These are phyloP conservation scores for Kwoniella sp. DNA, from an alignment of 768 basidiomycete genomes.

Conservation along the genomic window DNA sequence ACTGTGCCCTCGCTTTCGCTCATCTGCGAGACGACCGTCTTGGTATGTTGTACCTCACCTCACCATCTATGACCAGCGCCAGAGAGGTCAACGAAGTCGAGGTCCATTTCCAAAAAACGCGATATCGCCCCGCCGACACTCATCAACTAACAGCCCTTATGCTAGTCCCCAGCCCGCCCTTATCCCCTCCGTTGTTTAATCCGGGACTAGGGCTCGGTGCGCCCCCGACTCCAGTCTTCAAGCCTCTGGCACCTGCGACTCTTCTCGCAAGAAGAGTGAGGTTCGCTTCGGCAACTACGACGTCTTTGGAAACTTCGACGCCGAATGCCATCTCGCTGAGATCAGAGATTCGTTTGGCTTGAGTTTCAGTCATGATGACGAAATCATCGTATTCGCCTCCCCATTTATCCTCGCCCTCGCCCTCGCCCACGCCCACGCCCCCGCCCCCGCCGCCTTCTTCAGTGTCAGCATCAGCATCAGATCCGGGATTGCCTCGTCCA, in stretches of 20 bases:
- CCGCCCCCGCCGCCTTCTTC: neutral
- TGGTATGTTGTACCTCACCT: too few species aligned
- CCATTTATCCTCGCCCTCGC: conserved; percentile 8
- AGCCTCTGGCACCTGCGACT: conserved; percentile 63
- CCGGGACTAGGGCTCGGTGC: neutral
- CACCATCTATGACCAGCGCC: too few species aligned
- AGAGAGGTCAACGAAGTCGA: too few species aligned
- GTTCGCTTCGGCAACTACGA: conserved; percentile 92
- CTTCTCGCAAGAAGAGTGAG: conserved; percentile 78
- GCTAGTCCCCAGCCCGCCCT: neutral
- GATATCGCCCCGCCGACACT: too few species aligned
- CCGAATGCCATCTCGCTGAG: conserved; percentile 79
- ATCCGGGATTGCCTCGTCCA: too few species aligned
- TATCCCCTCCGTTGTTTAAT: neutral
- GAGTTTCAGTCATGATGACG: conserved; percentile 83
- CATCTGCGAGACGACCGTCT: too few species aligned
- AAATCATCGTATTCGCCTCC: conserved; percentile 82
- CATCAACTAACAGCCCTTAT: neutral
- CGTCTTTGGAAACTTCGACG: conserved; percentile 85
- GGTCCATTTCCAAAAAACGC: too few species aligned
- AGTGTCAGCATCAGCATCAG: neutral
- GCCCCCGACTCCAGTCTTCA: conserved; percentile 14
- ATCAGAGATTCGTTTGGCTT: conserved; percentile 83
- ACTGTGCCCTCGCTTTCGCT: too few species aligned
- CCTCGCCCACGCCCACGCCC: neutral